These are phyloP conservation scores for Limnomonas spitsbergensis DNA, from an alignment of 139 green algal genomes.

Conservation along the genomic window DNA sequence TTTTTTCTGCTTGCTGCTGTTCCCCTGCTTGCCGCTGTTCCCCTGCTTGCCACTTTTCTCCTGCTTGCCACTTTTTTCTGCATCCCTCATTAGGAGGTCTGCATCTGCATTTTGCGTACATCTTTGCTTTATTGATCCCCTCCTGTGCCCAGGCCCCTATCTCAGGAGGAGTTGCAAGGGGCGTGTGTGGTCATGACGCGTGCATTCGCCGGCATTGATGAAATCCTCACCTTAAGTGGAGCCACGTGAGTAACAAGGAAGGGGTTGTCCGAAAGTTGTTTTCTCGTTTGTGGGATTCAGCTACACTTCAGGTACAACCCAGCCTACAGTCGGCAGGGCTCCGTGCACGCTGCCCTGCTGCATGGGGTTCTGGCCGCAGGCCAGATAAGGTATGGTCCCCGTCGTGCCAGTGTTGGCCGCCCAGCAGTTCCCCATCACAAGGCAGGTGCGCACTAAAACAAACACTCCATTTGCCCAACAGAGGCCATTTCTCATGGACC, in stretches of 20 bases:
- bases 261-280: too few relatives aligned
- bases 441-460: neutral
- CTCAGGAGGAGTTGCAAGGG: neutral
- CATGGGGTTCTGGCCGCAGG: neutral
- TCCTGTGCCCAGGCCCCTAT: too few relatives aligned
- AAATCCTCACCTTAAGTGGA: conserved; percentile 15
- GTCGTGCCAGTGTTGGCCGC: neutral
- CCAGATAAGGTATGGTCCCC: neutral
- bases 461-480: neutral
- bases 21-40: too few relatives aligned
- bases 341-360: neutral
- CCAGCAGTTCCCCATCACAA: neutral
- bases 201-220: conserved; percentile 14
- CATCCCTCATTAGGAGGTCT: too few relatives aligned
- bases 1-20: too few relatives aligned
- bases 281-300: too few relatives aligned
- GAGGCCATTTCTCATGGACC: too few relatives aligned
- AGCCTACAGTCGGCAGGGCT: neutral
- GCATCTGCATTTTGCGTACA: too few relatives aligned
- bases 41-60: too few relatives aligned
- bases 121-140: too few relatives aligned
- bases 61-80: too few relatives aligned
- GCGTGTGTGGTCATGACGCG: conserved; percentile 17
- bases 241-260: conserved; percentile 16
- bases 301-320: neutral